These are phyloP conservation scores for Oryza longistaminata DNA, from an alignment of 176 grass and related monocot species.

Conservation along the genomic window DNA sequence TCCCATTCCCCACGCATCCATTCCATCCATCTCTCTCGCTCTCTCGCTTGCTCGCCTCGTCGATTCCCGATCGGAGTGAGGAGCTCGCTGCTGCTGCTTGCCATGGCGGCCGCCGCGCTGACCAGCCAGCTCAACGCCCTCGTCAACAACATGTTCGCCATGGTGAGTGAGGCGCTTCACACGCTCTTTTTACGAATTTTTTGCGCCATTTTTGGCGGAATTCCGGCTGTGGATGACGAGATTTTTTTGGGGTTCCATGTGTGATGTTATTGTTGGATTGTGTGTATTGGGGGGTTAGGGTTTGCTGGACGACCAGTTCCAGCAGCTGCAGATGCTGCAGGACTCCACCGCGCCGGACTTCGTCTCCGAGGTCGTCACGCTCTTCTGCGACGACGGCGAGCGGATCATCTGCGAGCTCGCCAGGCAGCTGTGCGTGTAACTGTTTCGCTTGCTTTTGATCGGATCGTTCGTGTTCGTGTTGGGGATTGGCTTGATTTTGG, in stretches of 20 bases:
- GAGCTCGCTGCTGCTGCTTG: neutral
- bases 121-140: conserved; percentile 46
- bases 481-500: conserved; percentile 1
- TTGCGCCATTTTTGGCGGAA: neutral
- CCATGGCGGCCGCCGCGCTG: conserved; percentile 51
- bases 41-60: neutral
- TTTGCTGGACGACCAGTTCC: conserved; percentile 69
- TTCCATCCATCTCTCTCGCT: neutral
- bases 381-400: conserved; percentile 70
- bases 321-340: conserved; percentile 62
- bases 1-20: neutral
- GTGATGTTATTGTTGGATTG: neutral
- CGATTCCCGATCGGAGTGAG: conserved; percentile 5
- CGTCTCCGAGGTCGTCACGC: conserved; percentile 55
- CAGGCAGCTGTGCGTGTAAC: conserved; percentile 40
- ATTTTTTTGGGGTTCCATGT: neutral
- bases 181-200: neutral
- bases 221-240: conserved; percentile 6
- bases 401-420: conserved; percentile 55
- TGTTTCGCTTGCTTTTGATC: neutral
- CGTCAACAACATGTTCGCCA: conserved; percentile 44
- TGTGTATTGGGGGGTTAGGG: conserved; percentile 36
- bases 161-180: conserved; percentile 43
- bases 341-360: conserved; percentile 46
- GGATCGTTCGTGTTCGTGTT: neutral